Evolutionary conservation across 2,329 filamentous ascomycete species (phyloP).

Genomic region (Escovopsis weberi): DNA sequence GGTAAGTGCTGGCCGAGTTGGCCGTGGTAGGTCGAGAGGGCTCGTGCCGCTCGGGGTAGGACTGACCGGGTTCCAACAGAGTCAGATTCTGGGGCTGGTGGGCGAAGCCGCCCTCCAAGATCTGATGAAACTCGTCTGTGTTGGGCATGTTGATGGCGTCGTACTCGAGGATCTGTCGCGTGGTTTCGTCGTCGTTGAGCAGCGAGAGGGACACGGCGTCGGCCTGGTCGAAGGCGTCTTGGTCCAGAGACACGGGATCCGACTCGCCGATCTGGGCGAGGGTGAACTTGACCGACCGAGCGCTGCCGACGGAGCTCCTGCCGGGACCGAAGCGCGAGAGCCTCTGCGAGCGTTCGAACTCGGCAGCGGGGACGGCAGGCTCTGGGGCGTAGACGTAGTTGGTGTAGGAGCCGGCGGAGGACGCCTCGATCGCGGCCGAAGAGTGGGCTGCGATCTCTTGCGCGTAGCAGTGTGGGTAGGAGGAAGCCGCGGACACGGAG

Average conservation of each 20-base stretch:
- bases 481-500: conserved; percentile 30
- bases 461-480: conserved; percentile 13
- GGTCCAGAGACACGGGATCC: conserved; percentile 35
- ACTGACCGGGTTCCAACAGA: conserved; percentile 4
- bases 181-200: conserved; percentile 11
- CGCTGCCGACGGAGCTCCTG: conserved; percentile 37
- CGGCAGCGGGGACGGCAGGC: conserved; percentile 34
- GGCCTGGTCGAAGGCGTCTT: conserved; percentile 38
- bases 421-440: conserved; percentile 52
- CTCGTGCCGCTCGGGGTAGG: conserved; percentile 10
- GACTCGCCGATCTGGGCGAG: conserved; percentile 44
- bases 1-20: conserved; percentile 45
- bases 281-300: conserved; percentile 34
- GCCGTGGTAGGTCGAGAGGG: conserved; percentile 24
- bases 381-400: no score
- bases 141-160: conserved; percentile 17
- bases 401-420: conserved; percentile 48
- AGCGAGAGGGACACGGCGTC: conserved; percentile 28
- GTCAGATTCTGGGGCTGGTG: conserved; percentile 2
- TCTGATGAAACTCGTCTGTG: conserved; percentile 20
- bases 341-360: conserved; percentile 33
- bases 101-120: conserved; percentile 15
- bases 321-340: conserved; percentile 38
- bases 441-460: conserved; percentile 56
- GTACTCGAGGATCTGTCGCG: conserved; percentile 13